Evolutionary conservation across 129 eudicot species (phyloP).

Genomic region (Kitagawia praeruptora): DNA sequence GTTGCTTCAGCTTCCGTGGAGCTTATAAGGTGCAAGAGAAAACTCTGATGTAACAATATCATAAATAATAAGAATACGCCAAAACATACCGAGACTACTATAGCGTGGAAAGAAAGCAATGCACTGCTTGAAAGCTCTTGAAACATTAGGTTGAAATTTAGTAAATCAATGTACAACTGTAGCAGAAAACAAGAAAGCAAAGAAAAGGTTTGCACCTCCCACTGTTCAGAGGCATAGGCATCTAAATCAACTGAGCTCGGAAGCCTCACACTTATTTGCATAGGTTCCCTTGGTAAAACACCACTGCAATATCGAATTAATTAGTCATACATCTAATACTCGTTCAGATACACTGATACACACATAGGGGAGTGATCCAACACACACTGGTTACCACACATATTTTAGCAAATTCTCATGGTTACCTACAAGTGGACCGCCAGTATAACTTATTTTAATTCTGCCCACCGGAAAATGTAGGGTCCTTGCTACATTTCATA

Average conservation of each 20-base stretch:
- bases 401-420: neutral
- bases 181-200: neutral
- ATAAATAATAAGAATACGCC: conserved; percentile 30
- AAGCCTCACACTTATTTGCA: conserved; percentile 69
- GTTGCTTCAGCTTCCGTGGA: conserved; percentile 72
- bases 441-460: neutral
- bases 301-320: conserved; percentile 45
- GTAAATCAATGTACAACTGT: neutral
- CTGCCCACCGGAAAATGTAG: neutral
- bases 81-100: conserved; percentile 18
- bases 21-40: conserved; percentile 93
- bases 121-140: too few species aligned
- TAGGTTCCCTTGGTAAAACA: conserved; percentile 71
- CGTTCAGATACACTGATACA: neutral
- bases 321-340: conserved; percentile 14
- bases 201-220: conserved; percentile 62
- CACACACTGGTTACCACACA: neutral
- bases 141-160: too few species aligned
- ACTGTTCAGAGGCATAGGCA: conserved; percentile 66
- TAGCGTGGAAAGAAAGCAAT: too few species aligned
- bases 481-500: neutral
- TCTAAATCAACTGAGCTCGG: conserved; percentile 86
- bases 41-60: conserved; percentile 58
- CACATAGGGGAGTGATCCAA: neutral
- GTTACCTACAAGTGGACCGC: neutral